Base-by-base conservation (phyloP, 805 yeast species). In the Ogataea saltuana region DNA sequence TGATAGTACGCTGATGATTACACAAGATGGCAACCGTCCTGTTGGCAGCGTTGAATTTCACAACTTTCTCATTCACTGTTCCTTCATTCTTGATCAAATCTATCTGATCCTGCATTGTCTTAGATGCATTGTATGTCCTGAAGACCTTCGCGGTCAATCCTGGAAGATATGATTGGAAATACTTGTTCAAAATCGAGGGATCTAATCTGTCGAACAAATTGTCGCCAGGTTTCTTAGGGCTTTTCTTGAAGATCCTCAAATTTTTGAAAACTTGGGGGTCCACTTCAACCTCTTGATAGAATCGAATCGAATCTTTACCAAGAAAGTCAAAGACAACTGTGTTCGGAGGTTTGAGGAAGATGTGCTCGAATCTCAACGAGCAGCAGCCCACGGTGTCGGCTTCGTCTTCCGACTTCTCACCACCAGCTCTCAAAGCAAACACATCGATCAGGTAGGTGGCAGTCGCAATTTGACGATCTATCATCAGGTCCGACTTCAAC, bases 341-440 rank as follows among this genome's bases (percentile, higher is more conserved):
- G 53, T 80, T 80, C 7, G 97, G 97, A 2, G 96, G 96, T 53
- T 78, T 78, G 45, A 91, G 71, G 1, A 90, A 83, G 33, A 91
- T 77, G 65, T 90, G 98, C 62, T 90, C 98, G 59, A 70, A 90
- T 57, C 98, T 72, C 53, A 91, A 74, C 1, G 97, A 90, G 68
- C 98, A 91, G 67, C 98, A 91, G 33, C 98, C 98, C 33, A 91
- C 98, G 1, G 98, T 91, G 62, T 91, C 98, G 2, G 98, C 98
- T 61, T 90, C 97, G 54, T 91, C 98, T 3, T 91, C 98, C 9
- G 91, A 85, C 63, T 91, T 91, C 65, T 91, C 97, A 56, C 97
- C 97, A 62, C 97, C 97, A 1, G 97, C 97, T 83, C 98, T 86
- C 51, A 91, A 74, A 0, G 98, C 98, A 58, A 91, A 83, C 3